Evolutionary conservation across 345 rosid genomes (phyloP).

Genomic region (Theobroma cacao): DNA sequence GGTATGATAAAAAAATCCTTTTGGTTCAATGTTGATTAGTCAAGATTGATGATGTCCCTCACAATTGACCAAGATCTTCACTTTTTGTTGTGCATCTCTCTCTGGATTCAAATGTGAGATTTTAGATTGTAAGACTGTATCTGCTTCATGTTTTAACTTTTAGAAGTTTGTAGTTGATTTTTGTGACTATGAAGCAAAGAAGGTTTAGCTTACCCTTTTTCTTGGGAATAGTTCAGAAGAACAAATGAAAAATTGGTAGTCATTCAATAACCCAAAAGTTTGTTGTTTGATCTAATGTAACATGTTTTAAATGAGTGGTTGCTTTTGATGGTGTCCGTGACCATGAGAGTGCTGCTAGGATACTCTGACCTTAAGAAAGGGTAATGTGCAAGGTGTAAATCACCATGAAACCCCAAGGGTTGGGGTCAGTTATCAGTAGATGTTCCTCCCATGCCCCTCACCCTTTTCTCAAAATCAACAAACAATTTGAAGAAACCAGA

Average conservation of each 20-base stretch:
- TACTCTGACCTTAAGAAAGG: background rate
- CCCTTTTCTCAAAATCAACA: background rate
- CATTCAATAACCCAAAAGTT: background rate
- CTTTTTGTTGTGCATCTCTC: background rate
- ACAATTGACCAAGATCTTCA: background rate
- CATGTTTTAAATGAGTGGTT: background rate
- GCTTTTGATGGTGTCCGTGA: background rate
- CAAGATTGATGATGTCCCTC: background rate
- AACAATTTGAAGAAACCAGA: background rate
- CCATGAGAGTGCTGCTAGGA: too few species aligned
- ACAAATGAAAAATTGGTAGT: background rate
- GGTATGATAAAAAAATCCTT: conserved; percentile 32
- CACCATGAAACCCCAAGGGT: background rate
- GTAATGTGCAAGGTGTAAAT: background rate
- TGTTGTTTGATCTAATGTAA: background rate
- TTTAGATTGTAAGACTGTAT: background rate
- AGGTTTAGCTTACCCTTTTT: background rate
- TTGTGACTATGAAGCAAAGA: background rate
- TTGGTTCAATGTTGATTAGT: background rate
- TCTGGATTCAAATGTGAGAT: conserved; percentile 1
- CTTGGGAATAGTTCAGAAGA: background rate
- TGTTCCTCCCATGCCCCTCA: background rate
- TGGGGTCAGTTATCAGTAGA: background rate
- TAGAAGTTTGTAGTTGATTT: background rate
- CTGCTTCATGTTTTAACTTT: background rate